Evolutionary conservation across 306 rosid species (phyloP), one percentile per base, ranked within the genome.

Genomic region (Pyrus pyrifolia): DNA sequence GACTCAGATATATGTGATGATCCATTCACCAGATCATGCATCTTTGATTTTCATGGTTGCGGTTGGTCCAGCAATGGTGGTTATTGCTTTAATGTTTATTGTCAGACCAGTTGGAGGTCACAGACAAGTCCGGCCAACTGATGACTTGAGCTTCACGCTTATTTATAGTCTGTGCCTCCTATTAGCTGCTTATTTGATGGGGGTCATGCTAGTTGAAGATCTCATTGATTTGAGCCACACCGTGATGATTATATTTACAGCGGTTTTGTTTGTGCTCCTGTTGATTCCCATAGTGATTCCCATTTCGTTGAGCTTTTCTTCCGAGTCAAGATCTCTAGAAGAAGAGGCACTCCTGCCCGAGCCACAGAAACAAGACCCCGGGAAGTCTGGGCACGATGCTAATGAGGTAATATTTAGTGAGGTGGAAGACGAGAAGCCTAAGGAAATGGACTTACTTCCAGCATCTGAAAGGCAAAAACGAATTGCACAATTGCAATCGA

Each of bases 71-170:
- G 14, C 89, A 17, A 72, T 94, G 87, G 94, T 94, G 53, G 88
- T 81, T 46, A 61, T 91, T 38, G 89, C 94, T 21, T 74, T 89
- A 40, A 91, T 94, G 97, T 90, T 91, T 80, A 52, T 91, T 33
- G 85, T 94, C 79, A 82, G 94, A 87, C 96, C 98, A 6, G 97
- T 94, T 25, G 93, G 89, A 65, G 98, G 96, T 81, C 96, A 90
- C 86, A 87, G 79, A 82, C 98, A 94, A 81, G 84, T 91, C 19
- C 70, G 91, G 17, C 81, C 90, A 23, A 78, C 93, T 1, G 98
- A 91, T 58, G 86, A 76, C 51, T 55, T 69, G 68, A 81, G 90
- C 82, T 90, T 91, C 85, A 83, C 93, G 21, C 80, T 82, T 76
- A 78, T 94, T 65, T 91, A 91, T 70, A 83, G 94, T 21, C 87